Evolutionary conservation across 371 early-diverging fungal genomes (phyloP).

Genomic region (Mucor saturninus): DNA sequence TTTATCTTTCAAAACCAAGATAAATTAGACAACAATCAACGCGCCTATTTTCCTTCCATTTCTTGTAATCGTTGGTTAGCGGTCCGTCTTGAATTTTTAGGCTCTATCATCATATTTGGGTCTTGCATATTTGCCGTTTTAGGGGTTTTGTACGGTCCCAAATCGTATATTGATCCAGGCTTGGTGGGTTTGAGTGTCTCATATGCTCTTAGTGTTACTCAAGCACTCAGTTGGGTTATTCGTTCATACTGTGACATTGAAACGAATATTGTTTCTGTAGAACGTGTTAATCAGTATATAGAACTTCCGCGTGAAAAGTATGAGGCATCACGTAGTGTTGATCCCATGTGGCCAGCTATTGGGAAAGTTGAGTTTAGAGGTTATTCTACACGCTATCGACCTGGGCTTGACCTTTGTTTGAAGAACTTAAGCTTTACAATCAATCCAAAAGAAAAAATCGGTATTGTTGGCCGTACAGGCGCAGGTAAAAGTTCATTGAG

Average conservation of each 20-base stretch:
- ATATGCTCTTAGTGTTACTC: conserved; percentile 85
- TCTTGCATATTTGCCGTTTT: conserved; percentile 70
- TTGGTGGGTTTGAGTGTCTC: conserved; percentile 86
- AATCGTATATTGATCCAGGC: conserved; percentile 64
- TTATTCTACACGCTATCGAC: conserved; percentile 69
- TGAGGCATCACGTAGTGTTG: conserved; percentile 50
- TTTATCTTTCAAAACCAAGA: conserved; percentile 77
- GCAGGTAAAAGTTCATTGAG: conserved; percentile 92
- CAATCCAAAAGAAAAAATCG: conserved; percentile 80
- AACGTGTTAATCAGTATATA: conserved; percentile 87
- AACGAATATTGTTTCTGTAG: conserved; percentile 84
- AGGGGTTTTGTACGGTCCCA: conserved; percentile 43
- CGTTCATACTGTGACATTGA: conserved; percentile 60
- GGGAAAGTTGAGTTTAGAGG: conserved; percentile 72
- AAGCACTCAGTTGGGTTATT: conserved; percentile 86
- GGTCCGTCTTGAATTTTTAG: conserved; percentile 82
- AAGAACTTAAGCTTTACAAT: conserved; percentile 70
- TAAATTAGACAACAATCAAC: conserved; percentile 80
- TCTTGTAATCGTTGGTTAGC: conserved; percentile 91
- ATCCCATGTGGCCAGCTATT: conserved; percentile 60
- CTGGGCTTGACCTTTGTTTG: conserved; percentile 71
- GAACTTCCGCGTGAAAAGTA: conserved; percentile 84
- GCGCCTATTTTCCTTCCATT: conserved; percentile 81
- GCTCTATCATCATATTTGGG: conserved; percentile 69
- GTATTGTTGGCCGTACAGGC: conserved; percentile 92